These are phyloP conservation scores for Daedalea quercina DNA, from an alignment of 768 basidiomycete genomes.

Conservation along the genomic window DNA sequence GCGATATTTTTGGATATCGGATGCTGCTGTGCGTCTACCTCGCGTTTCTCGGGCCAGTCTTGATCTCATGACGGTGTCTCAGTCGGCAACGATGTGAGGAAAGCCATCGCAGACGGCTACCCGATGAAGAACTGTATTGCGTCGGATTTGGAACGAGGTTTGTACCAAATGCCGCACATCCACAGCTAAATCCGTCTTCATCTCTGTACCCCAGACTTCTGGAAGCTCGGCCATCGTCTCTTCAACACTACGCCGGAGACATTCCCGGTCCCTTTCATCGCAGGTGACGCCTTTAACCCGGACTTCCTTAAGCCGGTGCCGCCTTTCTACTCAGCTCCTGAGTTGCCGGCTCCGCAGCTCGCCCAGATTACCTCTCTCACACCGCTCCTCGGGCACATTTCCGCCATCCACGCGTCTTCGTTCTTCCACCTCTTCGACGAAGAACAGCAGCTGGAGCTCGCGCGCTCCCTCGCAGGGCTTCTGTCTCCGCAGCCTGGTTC, in stretches of 20 bases:
- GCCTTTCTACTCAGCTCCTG: conserved; percentile 11
- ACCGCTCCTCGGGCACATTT: conserved; percentile 15
- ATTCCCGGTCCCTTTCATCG: conserved; percentile 49
- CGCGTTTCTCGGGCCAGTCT: conserved; percentile 3
- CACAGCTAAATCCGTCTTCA: neutral
- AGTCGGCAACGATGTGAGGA: conserved; percentile 29
- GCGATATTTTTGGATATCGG: conserved; percentile 36
- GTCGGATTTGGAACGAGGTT: conserved; percentile 33
- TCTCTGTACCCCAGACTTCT: conserved; percentile 36
- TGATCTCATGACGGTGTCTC: neutral
- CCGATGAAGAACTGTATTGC: conserved; percentile 31
- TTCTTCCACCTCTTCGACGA: conserved; percentile 42
- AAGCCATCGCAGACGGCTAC: conserved; percentile 35
- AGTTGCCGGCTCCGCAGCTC: conserved; percentile 20
- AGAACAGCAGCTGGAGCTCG: conserved; percentile 36
- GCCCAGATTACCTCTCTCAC: conserved; percentile 33
- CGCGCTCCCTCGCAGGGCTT: conserved; percentile 32
- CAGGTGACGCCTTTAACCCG: conserved; percentile 48
- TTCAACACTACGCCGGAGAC: conserved; percentile 45
- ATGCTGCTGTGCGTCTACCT: conserved; percentile 28
- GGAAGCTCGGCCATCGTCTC: conserved; percentile 55
- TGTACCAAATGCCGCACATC: neutral
- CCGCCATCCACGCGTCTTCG: conserved; percentile 36
- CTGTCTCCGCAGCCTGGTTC: conserved; percentile 38
- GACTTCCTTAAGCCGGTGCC: conserved; percentile 26